Evolutionary conservation across 257 asterid species (phyloP).

Genomic region (Agastache rugosa): DNA sequence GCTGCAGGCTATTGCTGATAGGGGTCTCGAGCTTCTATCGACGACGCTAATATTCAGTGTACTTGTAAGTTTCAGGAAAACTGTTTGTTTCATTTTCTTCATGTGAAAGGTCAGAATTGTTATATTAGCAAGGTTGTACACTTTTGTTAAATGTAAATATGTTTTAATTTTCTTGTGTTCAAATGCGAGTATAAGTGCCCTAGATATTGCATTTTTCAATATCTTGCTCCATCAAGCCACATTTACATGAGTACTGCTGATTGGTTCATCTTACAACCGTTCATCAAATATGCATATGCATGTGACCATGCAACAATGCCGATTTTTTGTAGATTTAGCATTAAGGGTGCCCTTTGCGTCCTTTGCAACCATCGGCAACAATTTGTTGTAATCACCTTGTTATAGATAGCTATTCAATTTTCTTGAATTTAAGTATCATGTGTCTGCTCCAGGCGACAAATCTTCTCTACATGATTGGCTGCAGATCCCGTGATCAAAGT

Average conservation of each 20-base stretch:
- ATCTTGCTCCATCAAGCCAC: constrained; percentile 19
- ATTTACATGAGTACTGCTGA: background rate
- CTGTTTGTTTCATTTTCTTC: constrained; percentile 20
- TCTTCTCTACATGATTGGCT: constrained; percentile 71
- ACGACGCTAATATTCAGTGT: constrained; percentile 70
- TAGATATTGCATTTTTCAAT: constrained; percentile 22
- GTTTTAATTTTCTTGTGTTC: background rate
- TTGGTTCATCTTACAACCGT: constrained; percentile 17
- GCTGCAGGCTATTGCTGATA: constrained; percentile 90
- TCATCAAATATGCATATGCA: constrained; percentile 17
- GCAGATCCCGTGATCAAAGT: constrained; percentile 62
- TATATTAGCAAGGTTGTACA: background rate
- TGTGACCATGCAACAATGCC: background rate
- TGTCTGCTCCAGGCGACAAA: constrained; percentile 64
- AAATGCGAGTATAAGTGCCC: background rate
- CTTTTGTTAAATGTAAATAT: background rate
- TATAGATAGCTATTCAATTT: constrained; percentile 6
- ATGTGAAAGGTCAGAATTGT: background rate
- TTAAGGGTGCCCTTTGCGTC: constrained; percentile 28
- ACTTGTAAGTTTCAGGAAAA: constrained; percentile 58
- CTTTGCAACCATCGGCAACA: background rate
- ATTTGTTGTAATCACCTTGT: constrained; percentile 13
- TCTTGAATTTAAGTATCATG: constrained; percentile 24
- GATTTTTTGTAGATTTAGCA: constrained; percentile 17
- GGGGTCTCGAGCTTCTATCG: constrained; percentile 91